A percentile compares a stretch with the other conserved stretches of the same genome.
These are phyloP conservation scores for Cyberlindnera suaveolens DNA, from an alignment of 805 yeast species.

Conservation along the genomic window DNA sequence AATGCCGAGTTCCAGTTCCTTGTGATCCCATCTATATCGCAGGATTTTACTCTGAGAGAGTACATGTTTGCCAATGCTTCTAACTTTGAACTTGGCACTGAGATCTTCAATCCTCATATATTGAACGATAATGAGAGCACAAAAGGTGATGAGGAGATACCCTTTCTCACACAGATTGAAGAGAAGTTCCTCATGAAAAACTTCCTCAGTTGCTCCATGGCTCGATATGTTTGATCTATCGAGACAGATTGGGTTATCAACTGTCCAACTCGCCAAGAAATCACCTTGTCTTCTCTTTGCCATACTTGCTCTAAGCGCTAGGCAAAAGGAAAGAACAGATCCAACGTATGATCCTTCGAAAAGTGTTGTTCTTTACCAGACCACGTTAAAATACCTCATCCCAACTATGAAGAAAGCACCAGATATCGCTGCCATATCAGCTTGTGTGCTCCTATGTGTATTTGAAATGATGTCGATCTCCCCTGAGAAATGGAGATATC, in stretches of 20 bases:
- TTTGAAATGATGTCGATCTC: constrained; percentile 37
- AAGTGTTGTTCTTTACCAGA: constrained; percentile 28
- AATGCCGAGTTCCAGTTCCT: constrained; percentile 4
- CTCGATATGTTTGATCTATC: constrained; percentile 33
- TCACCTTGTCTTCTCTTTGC: constrained; percentile 27
- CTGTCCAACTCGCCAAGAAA: constrained; percentile 35
- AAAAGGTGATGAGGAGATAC: constrained; percentile 6
- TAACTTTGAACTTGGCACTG: constrained; percentile 8
- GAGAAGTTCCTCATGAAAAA: constrained; percentile 26
- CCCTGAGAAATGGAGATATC: constrained; percentile 33
- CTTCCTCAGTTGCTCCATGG: constrained; percentile 32
- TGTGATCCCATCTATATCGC: constrained; percentile 3
- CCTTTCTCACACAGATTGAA: constrained; percentile 28
- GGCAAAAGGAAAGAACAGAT: constrained; percentile 27
- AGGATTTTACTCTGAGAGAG: constrained; percentile 27
- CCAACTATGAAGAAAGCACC: constrained; percentile 29
- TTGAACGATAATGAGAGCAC: background rate
- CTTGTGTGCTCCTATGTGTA: constrained; percentile 36
- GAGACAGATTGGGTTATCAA: constrained; percentile 28
- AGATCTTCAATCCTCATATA: constrained; percentile 1
- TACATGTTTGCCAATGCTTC: constrained; percentile 34
- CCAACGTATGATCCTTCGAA: constrained; percentile 21
- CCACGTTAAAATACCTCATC: constrained; percentile 27
- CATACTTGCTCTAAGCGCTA: constrained; percentile 28
- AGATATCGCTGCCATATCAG: constrained; percentile 25